Evolutionary conservation across 2,329 filamentous ascomycete species (phyloP).

Genomic region (Thielaviopsis punctulata): DNA sequence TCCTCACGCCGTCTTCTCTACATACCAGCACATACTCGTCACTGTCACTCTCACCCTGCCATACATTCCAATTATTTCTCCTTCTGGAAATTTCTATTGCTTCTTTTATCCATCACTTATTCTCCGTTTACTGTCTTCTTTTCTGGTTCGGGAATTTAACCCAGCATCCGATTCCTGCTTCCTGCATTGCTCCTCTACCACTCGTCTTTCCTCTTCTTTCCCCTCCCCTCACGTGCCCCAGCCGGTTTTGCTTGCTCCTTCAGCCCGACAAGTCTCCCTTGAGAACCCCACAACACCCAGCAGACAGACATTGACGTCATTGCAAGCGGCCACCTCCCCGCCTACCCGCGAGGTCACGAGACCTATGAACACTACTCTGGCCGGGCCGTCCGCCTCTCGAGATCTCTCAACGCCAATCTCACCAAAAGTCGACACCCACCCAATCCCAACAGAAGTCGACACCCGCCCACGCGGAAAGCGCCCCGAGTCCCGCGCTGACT

Average conservation of each 20-base stretch:
- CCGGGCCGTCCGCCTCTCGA: constrained; percentile 3
- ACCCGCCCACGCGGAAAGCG: constrained; percentile 10
- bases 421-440: neutral
- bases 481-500: constrained; percentile 5
- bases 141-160: neutral
- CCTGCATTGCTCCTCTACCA: neutral
- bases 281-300: neutral
- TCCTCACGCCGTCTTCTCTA: no score
- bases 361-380: constrained; percentile 10
- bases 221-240: neutral
- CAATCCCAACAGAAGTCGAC: neutral
- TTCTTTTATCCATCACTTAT: neutral
- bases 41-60: no score
- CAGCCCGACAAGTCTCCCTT: neutral
- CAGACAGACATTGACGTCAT: neutral
- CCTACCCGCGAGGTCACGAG: neutral
- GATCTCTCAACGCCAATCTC: neutral
- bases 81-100: neutral
- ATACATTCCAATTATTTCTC: no score
- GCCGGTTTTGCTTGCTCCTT: neutral
- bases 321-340: neutral
- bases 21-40: no score
- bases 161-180: neutral
- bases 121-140: no score
- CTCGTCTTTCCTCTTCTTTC: neutral